Evolutionary conservation across 2,329 filamentous ascomycete species (phyloP), one percentile per base, ranked within the genome.

Genomic region (Pyricularia sp.): DNA sequence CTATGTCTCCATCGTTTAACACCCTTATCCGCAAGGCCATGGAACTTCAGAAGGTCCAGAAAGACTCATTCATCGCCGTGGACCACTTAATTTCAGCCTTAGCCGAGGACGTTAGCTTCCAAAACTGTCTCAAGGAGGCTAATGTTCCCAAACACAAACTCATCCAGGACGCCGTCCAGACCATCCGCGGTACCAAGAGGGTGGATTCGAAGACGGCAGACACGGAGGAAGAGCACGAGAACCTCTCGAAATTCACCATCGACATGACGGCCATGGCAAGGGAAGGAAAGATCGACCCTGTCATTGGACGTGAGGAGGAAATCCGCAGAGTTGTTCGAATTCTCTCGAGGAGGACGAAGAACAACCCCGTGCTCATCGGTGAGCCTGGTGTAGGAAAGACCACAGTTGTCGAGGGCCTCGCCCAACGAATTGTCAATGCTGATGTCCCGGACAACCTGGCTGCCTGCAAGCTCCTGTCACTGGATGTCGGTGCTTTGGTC

Each of bases 371-470:
- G 62, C 84, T 99, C 69, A 97, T 99, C 69, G 94, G 94, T 79
- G 93, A 97, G 74, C 93, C 94, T 44, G 94, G 94, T 87, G 94
- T 97, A 28, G 94, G 94, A 73, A 99, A 99, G 81, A 99, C 94
- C 4, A 97, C 94, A 5, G 93, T 99, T 65, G 92, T 97, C 62
- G 94, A 99, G 79, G 94, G 94, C 71, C 83, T 99, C 66, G 94
- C 94, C 33, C 91, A 93, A 75, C 89, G 94, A 63, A 97, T 99
- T 67, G 92, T 97, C 79, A 96, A 97, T 73, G 88, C 90, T 66
- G 94, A 99, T 81, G 92, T 99, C 3, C 94, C 94, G 44, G 92
- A 96, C 74, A 97, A 97, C 72, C 82, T 99, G 65, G 92, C 94
- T 64, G 88, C 91, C 66, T 99, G 94, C 84, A 94, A 90, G 75